These are phyloP conservation scores for Ophiostoma fasciatum DNA, from an alignment of 2,329 filamentous ascomycete species.

Conservation along the genomic window DNA sequence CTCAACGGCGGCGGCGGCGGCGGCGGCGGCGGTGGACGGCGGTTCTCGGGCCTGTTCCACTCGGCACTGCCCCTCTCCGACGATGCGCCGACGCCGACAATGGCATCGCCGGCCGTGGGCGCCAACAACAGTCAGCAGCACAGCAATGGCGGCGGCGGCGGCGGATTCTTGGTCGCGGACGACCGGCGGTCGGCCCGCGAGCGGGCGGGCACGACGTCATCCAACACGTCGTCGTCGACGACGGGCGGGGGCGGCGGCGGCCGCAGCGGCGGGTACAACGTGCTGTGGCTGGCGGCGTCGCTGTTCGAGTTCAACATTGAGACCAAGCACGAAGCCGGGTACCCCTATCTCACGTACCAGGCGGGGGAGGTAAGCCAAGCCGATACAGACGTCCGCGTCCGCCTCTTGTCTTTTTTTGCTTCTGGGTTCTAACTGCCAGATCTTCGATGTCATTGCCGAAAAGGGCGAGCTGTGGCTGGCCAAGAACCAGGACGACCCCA, in stretches of 20 bases:
- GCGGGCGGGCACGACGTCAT: slow-evolving; percentile 26
- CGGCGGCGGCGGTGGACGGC: slow-evolving; percentile 17
- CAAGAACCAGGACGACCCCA: slow-evolving; percentile 84
- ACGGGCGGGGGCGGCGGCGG: background rate
- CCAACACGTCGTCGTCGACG: slow-evolving; percentile 2
- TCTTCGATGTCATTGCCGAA: slow-evolving; percentile 85
- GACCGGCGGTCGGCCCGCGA: slow-evolving; percentile 35
- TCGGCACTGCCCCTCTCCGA: slow-evolving; percentile 75
- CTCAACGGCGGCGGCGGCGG: background rate
- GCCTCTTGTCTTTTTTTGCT: background rate
- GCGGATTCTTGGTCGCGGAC: slow-evolving; percentile 9
- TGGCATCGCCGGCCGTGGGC: slow-evolving; percentile 19
- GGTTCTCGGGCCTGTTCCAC: slow-evolving; percentile 67
- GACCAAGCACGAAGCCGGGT: slow-evolving; percentile 82
- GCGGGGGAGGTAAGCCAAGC: slow-evolving; percentile 78
- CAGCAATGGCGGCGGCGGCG: background rate
- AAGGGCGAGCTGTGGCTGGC: slow-evolving; percentile 97
- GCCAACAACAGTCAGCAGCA: no score
- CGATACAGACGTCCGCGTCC: no score
- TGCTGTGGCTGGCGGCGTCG: slow-evolving; percentile 83
- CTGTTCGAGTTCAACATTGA: slow-evolving; percentile 97
- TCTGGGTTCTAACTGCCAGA: slow-evolving; percentile 27
- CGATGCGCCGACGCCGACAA: slow-evolving; percentile 16
- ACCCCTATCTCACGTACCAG: slow-evolving; percentile 90
- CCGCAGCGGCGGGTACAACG: slow-evolving; percentile 42